phyloP scores from a whole-genome alignment of 1,284 basidiomycete species.

The Ceratobasidium sp. region DNA sequence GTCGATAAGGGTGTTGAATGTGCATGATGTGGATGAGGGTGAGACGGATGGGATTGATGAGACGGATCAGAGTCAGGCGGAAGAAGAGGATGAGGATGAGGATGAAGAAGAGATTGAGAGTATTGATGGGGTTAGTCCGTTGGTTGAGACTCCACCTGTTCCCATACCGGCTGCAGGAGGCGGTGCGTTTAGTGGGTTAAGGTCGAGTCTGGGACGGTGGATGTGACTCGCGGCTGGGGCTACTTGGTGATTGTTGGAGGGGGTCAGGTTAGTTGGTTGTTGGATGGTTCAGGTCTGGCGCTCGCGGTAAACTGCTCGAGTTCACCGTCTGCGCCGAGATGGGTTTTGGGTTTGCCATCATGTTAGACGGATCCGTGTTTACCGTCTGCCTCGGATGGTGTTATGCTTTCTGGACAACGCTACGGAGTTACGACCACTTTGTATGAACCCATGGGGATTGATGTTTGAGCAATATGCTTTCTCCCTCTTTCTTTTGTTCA shows the following conservation, averaged over 20 bases:
- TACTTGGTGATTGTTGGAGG: background rate
- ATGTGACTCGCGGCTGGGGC: conserved; percentile 12
- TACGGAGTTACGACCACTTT: conserved; percentile 18
- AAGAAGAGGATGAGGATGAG: background rate
- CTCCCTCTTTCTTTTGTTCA: too few species aligned
- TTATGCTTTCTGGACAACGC: background rate
- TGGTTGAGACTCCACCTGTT: background rate
- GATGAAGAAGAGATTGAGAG: conserved; percentile 22
- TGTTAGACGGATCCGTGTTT: too few species aligned
- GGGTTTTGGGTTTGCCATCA: too few species aligned
- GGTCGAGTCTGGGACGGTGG: conserved; percentile 18
- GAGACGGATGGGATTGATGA: conserved; percentile 6
- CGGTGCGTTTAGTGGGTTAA: background rate
- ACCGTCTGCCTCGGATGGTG: too few species aligned
- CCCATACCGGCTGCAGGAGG: background rate
- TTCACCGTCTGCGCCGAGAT: too few species aligned
- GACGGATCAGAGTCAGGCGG: conserved; percentile 5
- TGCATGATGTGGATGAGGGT: conserved; percentile 12
- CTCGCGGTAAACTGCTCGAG: too few species aligned
- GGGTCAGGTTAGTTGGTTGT: background rate
- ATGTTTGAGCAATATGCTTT: conserved; percentile 22
- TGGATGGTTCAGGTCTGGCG: background rate
- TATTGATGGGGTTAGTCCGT: conserved; percentile 24
- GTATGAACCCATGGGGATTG: conserved; percentile 20
- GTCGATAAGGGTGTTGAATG: conserved; percentile 33